phyloP scores from a whole-genome alignment of 2,329 filamentous ascomycete genomes.

The Verticillium nubilum region DNA sequence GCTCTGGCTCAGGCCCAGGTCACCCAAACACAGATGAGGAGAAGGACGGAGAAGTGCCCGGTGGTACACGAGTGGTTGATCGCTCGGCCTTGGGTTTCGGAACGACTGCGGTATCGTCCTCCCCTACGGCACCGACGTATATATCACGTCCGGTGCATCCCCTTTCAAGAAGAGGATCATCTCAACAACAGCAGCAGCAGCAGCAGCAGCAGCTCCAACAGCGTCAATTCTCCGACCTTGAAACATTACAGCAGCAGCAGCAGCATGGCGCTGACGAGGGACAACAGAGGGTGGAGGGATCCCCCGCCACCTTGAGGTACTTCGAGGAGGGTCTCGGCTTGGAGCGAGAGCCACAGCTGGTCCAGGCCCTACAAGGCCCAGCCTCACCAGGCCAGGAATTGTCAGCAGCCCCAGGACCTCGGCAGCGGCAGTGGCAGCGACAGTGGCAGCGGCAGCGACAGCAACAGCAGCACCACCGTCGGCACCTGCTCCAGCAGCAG shows the following conservation, averaged over 20 bases:
- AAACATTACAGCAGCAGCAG: not conserved
- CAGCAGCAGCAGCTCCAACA: not conserved
- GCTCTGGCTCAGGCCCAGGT: not conserved
- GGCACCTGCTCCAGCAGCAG: not conserved
- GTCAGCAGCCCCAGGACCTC: not conserved
- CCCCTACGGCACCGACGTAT: not conserved
- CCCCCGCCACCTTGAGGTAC: not conserved
- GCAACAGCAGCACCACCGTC: not conserved
- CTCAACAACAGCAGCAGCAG: not conserved
- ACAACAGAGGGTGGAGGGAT: not conserved
- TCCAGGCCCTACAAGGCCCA: not conserved
- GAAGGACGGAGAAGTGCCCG: not conserved
- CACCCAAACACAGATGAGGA: not conserved
- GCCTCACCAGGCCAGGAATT: not conserved
- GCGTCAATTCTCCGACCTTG: not conserved
- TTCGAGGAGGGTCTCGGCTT: not conserved
- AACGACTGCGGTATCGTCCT: not conserved
- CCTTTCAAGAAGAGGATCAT: not conserved
- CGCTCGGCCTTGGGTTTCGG: not conserved
- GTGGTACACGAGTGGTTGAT: not conserved
- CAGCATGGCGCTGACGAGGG: not conserved
- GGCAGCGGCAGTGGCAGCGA: not conserved
- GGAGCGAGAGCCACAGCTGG: not conserved
- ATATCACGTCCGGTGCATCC: not conserved
- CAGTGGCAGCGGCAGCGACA: not conserved